These are phyloP conservation scores for Xylariaceae sp. DNA, from an alignment of 2,329 filamentous ascomycete genomes.

Conservation along the genomic window DNA sequence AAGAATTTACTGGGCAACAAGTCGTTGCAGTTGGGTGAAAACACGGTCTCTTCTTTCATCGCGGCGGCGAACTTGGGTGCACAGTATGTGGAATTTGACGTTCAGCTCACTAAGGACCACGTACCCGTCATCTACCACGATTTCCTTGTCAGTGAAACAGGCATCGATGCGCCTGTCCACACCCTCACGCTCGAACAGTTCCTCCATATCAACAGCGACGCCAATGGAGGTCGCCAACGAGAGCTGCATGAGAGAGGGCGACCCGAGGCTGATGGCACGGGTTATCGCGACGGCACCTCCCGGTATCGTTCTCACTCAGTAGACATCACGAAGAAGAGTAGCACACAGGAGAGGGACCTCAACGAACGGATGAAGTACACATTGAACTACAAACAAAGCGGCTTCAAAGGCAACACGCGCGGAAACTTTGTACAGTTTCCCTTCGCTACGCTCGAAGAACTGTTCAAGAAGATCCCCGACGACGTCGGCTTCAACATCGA, in stretches of 20 bases:
- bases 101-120: constrained; percentile 97
- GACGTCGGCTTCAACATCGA: constrained; percentile 96
- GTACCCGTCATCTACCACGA: constrained; percentile 98
- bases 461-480: constrained; percentile 80
- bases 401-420: constrained; percentile 91
- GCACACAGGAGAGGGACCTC: constrained; percentile 33
- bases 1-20: constrained; percentile 83
- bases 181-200: constrained; percentile 95
- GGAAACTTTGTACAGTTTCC: constrained; percentile 94
- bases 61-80: constrained; percentile 90
- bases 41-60: constrained; percentile 93
- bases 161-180: constrained; percentile 94
- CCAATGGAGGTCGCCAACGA: constrained; percentile 39
- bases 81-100: constrained; percentile 73
- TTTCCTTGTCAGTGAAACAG: constrained; percentile 95
- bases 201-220: constrained; percentile 71
- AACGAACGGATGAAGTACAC: constrained; percentile 96
- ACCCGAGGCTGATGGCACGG: constrained; percentile 26
- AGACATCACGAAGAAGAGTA: constrained; percentile 42
- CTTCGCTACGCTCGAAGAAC: constrained; percentile 90
- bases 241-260: constrained; percentile 24
- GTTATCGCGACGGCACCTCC: constrained; percentile 28
- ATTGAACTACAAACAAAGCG: constrained; percentile 87
- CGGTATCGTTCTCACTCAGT: constrained; percentile 53
- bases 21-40: constrained; percentile 91